phyloP scores from a whole-genome alignment of 2,329 filamentous ascomycete species.

The Xenosphaeropsis pyriputrescens region DNA sequence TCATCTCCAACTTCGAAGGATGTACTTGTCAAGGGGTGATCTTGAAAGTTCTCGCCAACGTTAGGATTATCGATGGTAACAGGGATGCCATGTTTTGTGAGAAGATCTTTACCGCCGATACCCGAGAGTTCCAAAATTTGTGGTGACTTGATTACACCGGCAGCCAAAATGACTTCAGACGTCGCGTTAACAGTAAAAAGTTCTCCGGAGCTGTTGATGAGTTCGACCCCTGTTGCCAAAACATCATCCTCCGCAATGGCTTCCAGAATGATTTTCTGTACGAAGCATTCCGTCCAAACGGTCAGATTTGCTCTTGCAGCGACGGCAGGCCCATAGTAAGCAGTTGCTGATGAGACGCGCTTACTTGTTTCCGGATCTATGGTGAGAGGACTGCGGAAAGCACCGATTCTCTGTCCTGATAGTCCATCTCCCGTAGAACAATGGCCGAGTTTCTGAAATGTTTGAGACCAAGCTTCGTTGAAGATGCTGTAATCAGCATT shows the following conservation, averaged over 20 bases:
- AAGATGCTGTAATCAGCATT: too few relatives aligned
- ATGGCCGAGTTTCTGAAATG: too few relatives aligned
- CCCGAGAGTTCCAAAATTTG: slow-evolving; percentile 29
- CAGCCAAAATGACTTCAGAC: slow-evolving; percentile 28
- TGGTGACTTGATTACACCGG: slow-evolving; percentile 27
- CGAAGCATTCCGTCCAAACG: slow-evolving; percentile 71
- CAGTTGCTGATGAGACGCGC: slow-evolving; percentile 2
- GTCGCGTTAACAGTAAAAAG: slow-evolving; percentile 15
- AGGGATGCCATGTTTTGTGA: slow-evolving; percentile 25
- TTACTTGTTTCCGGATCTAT: too few relatives aligned
- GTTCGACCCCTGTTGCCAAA: neutral
- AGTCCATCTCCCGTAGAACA: too few relatives aligned
- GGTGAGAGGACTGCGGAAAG: too few relatives aligned
- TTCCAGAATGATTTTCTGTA: slow-evolving; percentile 50
- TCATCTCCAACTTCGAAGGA: slow-evolving; percentile 20
- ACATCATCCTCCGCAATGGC: neutral
- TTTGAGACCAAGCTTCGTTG: too few relatives aligned
- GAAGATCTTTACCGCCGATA: slow-evolving; percentile 22
- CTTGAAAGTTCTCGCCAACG: slow-evolving; percentile 45
- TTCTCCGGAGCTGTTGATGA: neutral
- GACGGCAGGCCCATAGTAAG: slow-evolving; percentile 5
- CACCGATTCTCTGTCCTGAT: too few relatives aligned
- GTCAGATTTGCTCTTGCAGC: slow-evolving; percentile 45
- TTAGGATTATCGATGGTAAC: slow-evolving; percentile 34
- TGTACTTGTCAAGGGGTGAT: slow-evolving; percentile 20